Evolutionary conservation across 768 basidiomycete genomes (phyloP), one percentile per base, ranked within the genome.

Genomic region (Mycena rosella): DNA sequence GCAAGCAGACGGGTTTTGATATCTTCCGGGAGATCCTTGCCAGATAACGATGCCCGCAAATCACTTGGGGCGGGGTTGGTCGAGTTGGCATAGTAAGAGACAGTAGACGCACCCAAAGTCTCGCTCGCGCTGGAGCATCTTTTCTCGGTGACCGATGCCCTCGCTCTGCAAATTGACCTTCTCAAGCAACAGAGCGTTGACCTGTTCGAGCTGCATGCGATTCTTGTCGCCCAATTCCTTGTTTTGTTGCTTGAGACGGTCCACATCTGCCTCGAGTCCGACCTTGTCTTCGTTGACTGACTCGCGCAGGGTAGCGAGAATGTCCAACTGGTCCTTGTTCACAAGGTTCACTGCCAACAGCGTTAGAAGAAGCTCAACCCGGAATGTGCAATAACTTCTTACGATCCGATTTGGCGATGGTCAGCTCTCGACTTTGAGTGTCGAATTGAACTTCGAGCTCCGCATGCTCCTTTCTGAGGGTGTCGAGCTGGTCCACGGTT

Each of bases 241-340:
- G 74, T 94, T 87, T 72, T 91, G 87, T 60, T 87, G 87, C 73
- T 85, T 87, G 45, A 95, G 78, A 38, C 84, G 84, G 29, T 85
- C 85, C 38, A 93, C 78, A 60, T 96, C 93, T 2, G 80, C 82
- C 74, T 93, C 93, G 13, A 96, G 84, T 17, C 82, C 87, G 15
- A 85, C 84, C 78, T 96, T 96, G 78, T 98, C 96, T 75, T 93
- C 91, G 74, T 91, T 92, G 47, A 97, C 93, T 2, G 93, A 95
- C 65, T 95, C 94, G 45, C 96, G 90, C 29, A 98, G 81, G 8
- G 89, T 89, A 3, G 90, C 86, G 34, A 99, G 89, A 64, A 96
- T 95, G 58, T 96, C 96, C 24, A 96, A 82, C 76, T 98, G 95
- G 75, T 98, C 96, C 77, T 94, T 95, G 82, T 96, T 93, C 49